Base-by-base conservation (phyloP, 148 eudicot species). In the Dianthus caryophyllus region DNA sequence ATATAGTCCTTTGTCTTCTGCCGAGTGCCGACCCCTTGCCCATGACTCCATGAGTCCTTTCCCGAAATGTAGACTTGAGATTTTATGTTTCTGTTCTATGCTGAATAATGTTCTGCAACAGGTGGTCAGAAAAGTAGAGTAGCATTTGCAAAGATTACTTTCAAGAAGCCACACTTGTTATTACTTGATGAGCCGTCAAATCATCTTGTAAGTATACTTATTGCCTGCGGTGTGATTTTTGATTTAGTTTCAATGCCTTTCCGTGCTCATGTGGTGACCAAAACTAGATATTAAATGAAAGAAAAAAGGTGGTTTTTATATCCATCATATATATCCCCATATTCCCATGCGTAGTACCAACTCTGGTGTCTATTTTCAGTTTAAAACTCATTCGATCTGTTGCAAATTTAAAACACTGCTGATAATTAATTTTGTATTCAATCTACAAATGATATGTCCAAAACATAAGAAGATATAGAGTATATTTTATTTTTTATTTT, bases 51-150 rank as follows among this genome's bases (percentile, higher is more conserved):
- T 38, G 6, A 29, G 24, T 47, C 60, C 12, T 61, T 9, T 43
- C 27, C 30, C 17, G 48, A 39, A n/a, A 41, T 51, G 13, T 30
- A 18, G 39, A 18, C 38, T 49, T 69, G n/a, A 47, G 15, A 17
- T 24, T 61, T 53, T 14, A 43, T 17, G 18, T 54, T 39, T 69
- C 41, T 52, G 49, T 21, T 27, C 22, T 22, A 31, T 17, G 57
- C 60, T 50, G 25, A 60, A 53, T 55, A 17, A 7, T 57, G 53
- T 80, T 66, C 46, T 61, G 55, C 77, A 41, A 26, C 90, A 95
- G 99, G 99, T 95, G 99, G 99, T 79, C 99, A 95, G 85, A 95
- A 95, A 80, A 95, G 99, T 79, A 86, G 99, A 77, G 99, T 95
- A 68, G 99, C 99, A 67, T 95, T 95, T 84, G 84, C 99, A n/a